phyloP scores from a whole-genome alignment of 2,329 filamentous ascomycete genomes.

The Fusarium sambucinum region DNA sequence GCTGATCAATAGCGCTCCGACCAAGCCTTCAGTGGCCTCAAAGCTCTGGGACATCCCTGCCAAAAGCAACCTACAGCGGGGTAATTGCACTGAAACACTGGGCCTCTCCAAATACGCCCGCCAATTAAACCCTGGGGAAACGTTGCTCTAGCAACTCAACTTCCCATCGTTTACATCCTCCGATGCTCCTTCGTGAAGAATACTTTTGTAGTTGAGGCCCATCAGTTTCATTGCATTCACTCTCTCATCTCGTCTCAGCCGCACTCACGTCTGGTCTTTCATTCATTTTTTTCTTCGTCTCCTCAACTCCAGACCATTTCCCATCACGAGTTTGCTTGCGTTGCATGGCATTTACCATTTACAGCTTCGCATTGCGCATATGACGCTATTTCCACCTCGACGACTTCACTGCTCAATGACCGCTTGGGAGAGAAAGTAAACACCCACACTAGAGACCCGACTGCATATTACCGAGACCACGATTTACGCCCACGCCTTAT shows the following conservation, averaged over 20 bases:
- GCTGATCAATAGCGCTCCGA: conserved; percentile 37
- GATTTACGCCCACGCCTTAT: conserved; percentile 21
- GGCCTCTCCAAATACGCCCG: conserved; percentile 39
- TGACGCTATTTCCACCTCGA: conserved; percentile 44
- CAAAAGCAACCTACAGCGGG: conserved; percentile 45
- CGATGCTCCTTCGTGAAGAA: conserved; percentile 38
- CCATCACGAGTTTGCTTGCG: conserved; percentile 25
- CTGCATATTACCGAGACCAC: conserved; percentile 32
- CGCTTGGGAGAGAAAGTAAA: conserved; percentile 48
- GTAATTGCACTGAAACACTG: conserved; percentile 45
- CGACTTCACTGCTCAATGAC: conserved; percentile 47
- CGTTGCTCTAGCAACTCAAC: conserved; percentile 45
- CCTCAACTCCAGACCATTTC: conserved; percentile 10
- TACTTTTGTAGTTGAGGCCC: conserved; percentile 34
- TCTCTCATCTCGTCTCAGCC: conserved; percentile 44
- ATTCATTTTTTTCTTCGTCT: conserved; percentile 28
- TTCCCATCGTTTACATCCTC: conserved; percentile 22
- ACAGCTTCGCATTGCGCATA: conserved; percentile 40
- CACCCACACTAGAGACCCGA: conserved; percentile 35
- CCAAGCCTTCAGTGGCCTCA: conserved; percentile 40
- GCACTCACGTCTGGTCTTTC: conserved; percentile 28
- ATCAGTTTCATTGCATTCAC: conserved; percentile 22
- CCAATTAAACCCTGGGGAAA: conserved; percentile 24
- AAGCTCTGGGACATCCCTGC: conserved; percentile 30
- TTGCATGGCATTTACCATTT: conserved; percentile 37